phyloP scores from a whole-genome alignment of 75 land plant species.

The Pinus albicaulis region DNA sequence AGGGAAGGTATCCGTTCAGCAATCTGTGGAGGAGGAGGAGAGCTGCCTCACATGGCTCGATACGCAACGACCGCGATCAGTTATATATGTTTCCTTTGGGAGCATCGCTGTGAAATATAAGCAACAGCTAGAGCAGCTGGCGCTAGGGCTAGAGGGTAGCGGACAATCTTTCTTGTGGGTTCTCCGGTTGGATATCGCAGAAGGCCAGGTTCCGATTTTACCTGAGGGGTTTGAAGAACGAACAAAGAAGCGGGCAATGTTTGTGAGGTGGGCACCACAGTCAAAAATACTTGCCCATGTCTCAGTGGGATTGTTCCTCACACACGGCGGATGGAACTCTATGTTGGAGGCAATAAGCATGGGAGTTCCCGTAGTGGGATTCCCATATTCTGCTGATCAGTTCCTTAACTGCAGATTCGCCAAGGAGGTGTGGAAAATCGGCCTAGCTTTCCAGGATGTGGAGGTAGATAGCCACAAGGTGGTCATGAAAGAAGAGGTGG shows the following conservation, averaged over 20 bases:
- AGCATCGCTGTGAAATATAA: too few species aligned
- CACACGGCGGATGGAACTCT: neutral
- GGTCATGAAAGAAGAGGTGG: too few species aligned
- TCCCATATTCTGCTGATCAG: neutral
- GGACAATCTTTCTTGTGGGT: conserved; percentile 7
- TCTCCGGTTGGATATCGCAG: neutral
- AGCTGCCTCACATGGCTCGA: too few species aligned
- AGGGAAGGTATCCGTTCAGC: too few species aligned
- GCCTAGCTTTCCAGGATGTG: neutral
- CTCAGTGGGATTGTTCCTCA: neutral
- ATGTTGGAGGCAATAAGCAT: neutral
- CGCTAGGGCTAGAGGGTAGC: too few species aligned
- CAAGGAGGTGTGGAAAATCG: neutral
- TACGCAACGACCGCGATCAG: too few species aligned
- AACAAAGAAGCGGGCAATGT: neutral
- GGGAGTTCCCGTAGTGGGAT: neutral
- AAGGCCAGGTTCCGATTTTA: neutral
- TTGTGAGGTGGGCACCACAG: neutral
- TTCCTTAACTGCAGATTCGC: neutral
- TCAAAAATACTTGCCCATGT: neutral
- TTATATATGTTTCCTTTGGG: too few species aligned
- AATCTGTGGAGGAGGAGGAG: too few species aligned
- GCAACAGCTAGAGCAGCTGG: too few species aligned
- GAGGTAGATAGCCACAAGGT: neutral
- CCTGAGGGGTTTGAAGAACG: neutral